Percentiles rank a stretch among this genome's conserved stretches.
Evolutionary conservation across 208 protist genomes (phyloP).

Genomic region (Crithidia sp.): DNA sequence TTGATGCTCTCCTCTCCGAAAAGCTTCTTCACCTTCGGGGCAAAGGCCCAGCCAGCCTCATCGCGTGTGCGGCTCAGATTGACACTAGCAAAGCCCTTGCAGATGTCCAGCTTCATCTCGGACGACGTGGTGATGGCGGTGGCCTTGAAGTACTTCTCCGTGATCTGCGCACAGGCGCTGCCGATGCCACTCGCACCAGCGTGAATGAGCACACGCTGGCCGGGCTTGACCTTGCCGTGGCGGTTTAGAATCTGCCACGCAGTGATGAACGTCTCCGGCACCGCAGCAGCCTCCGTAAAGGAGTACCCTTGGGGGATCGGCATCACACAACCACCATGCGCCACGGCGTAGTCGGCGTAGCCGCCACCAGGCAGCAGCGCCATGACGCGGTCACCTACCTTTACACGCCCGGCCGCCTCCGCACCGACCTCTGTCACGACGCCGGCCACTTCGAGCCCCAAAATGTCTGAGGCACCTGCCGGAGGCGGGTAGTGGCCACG

Average conservation of each 20-base stretch:
- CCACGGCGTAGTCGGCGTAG: slow-evolving; percentile 90
- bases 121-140: slow-evolving; percentile 74
- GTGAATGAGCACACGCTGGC: slow-evolving; percentile 86
- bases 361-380: slow-evolving; percentile 91
- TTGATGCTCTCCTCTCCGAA: slow-evolving; percentile 61
- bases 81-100: slow-evolving; percentile 58
- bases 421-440: slow-evolving; percentile 73
- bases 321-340: slow-evolving; percentile 71
- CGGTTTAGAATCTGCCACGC: slow-evolving; percentile 88
- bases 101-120: slow-evolving; percentile 66
- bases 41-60: slow-evolving; percentile 54
- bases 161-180: slow-evolving; percentile 79
- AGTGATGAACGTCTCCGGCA: slow-evolving; percentile 94
- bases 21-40: slow-evolving; percentile 50
- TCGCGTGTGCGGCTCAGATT: slow-evolving; percentile 58
- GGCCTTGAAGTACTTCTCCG: slow-evolving; percentile 82
- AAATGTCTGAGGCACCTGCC: slow-evolving; percentile 55
- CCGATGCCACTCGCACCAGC: slow-evolving; percentile 90
- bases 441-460: slow-evolving; percentile 91
- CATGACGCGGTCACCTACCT: slow-evolving; percentile 88
- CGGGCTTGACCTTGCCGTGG: slow-evolving; percentile 60
- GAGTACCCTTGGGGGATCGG: slow-evolving; percentile 77
- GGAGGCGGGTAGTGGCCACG: slow-evolving; percentile 88
- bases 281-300: slow-evolving; percentile 83
- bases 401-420: slow-evolving; percentile 42